These are phyloP conservation scores for Drechslerella dactyloides DNA, from an alignment of 2,329 filamentous ascomycete genomes.

Conservation along the genomic window DNA sequence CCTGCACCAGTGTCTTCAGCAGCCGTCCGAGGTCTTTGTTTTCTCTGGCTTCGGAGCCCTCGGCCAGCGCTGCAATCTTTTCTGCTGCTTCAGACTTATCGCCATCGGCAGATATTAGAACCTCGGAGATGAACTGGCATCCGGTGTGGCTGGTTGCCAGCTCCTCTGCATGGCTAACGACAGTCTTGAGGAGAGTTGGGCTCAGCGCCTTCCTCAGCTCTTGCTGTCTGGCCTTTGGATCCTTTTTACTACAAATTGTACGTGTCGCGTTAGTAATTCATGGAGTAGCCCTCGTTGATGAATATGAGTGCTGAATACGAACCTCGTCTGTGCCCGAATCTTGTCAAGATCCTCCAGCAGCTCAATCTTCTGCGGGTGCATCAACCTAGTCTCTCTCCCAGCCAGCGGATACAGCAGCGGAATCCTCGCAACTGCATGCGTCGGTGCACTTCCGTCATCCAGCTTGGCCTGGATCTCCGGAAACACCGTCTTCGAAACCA, in stretches of 20 bases:
- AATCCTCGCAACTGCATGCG: constrained; percentile 63
- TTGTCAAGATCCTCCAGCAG: constrained; percentile 78
- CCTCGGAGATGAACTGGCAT: constrained; percentile 82
- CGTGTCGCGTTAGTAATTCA: not conserved
- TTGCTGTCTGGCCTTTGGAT: constrained; percentile 73
- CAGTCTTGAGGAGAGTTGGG: constrained; percentile 74
- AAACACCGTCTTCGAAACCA: constrained; percentile 84
- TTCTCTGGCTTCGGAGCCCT: constrained; percentile 59
- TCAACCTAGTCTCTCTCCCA: constrained; percentile 66
- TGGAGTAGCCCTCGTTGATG: not conserved
- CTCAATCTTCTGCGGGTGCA: constrained; percentile 71
- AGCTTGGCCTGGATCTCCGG: constrained; percentile 70
- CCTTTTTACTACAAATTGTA: constrained; percentile 75
- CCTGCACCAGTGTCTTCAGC: constrained; percentile 88
- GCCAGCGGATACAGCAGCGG: constrained; percentile 83
- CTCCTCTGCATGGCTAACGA: constrained; percentile 71
- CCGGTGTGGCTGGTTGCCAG: constrained; percentile 80
- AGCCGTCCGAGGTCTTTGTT: constrained; percentile 72
- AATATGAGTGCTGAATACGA: constrained; percentile 9
- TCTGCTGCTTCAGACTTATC: constrained; percentile 77
- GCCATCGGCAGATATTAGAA: constrained; percentile 75
- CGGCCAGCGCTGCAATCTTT: constrained; percentile 65
- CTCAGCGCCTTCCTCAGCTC: constrained; percentile 79
- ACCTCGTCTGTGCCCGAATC: constrained; percentile 74
- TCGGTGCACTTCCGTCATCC: constrained; percentile 59